Base-by-base conservation (phyloP, 2,329 filamentous ascomycete species). In the Teratosphaeria gauchensis region DNA sequence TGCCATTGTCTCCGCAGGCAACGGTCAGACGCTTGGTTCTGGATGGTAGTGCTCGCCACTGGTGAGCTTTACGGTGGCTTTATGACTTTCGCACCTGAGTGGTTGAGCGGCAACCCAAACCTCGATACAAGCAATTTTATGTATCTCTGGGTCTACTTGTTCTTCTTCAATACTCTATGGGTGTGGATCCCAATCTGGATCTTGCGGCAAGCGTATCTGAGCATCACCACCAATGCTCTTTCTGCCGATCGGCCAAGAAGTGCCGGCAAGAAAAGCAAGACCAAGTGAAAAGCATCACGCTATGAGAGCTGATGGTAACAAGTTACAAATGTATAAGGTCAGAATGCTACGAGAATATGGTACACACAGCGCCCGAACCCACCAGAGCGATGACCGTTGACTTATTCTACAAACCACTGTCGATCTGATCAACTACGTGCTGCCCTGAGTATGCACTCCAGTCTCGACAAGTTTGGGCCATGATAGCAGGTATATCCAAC, bases 41-140 rank as follows among this genome's bases (percentile, higher is more conserved):
- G 81, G 72, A 82, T 83, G 68, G 74, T 76, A 24, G 75, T 82
- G 14, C 71, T 86, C 51, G 84, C 83, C 11, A 84, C 82, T n/a
- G 83, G 76, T 11, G 84, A 87, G 71, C 72, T 87, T 51, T 86
- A 86, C 72, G 84, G 84, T 61, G 79, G 79, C 30, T 85, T 81
- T 68, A 85, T 86, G 82, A 86, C 84, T 0, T 86, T 86, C 70
- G 80, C 78, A 48, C 84, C 84, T 35, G 84, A 87, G 68, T 86
- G 83, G 84, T 69, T 87, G 63, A 82, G 77, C 2, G 83, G 81
- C 0, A 81, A 75, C 53, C 73, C 78, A 16, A 82, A 82, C 65
- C 72, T 87, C 58, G 80, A 83, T 61, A 83, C 80, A 0, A 77
- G 76, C 32, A 83, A 85, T 62, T 82, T 78, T 63, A 82, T 86